phyloP scores from a whole-genome alignment of 2,329 filamentous ascomycete genomes.

The Beauveria pseudobassiana region DNA sequence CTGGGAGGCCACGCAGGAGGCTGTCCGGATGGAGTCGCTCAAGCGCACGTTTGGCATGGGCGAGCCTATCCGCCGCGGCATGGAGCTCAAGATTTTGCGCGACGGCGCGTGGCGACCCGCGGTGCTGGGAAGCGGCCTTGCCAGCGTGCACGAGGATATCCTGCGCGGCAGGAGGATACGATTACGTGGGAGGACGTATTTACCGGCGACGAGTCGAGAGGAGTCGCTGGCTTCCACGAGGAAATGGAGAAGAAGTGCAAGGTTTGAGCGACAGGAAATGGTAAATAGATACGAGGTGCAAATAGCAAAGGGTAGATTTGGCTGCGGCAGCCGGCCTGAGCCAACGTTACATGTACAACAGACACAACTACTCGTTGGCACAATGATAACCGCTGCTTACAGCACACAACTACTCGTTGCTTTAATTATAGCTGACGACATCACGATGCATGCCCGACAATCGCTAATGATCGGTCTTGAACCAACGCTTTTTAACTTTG shows the following conservation, averaged over 20 bases:
- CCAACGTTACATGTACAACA: slow-evolving; percentile 5
- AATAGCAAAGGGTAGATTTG: not conserved
- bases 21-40: slow-evolving; percentile 79
- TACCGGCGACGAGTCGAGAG: slow-evolving; percentile 66
- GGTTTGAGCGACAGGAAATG: slow-evolving; percentile 39
- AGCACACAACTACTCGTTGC: not conserved
- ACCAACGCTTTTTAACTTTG: not conserved
- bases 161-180: slow-evolving; percentile 69
- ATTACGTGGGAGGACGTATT: slow-evolving; percentile 94
- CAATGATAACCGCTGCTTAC: not conserved
- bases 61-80: slow-evolving; percentile 83
- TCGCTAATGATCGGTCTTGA: not conserved
- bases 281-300: not conserved
- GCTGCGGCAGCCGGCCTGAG: not conserved
- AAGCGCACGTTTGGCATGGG: slow-evolving; percentile 84
- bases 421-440: not conserved
- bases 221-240: slow-evolving; percentile 68
- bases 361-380: not conserved
- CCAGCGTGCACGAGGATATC: slow-evolving; percentile 82
- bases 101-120: slow-evolving; percentile 74
- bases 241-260: slow-evolving; percentile 91
- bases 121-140: slow-evolving; percentile 51
- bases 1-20: slow-evolving; percentile 87
- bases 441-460: not conserved
- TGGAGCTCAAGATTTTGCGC: slow-evolving; percentile 87